A percentile compares a stretch with the other conserved stretches of the same genome.
Conservation (phyloP, 23 red algal genomes). For the Gracilaria gracilis region DNA sequence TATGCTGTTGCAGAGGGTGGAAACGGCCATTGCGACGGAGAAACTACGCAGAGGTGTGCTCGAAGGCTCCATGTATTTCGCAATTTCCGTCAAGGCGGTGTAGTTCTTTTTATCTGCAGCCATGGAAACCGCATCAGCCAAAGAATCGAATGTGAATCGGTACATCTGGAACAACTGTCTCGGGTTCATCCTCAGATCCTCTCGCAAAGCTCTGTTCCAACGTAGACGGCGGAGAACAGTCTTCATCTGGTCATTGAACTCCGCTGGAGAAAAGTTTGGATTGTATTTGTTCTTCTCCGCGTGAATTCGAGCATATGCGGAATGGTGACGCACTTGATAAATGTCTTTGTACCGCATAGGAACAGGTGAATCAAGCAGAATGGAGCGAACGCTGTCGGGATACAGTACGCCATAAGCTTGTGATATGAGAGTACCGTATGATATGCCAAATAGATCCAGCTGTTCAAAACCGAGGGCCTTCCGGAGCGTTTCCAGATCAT, state of each 20-base stretch:
- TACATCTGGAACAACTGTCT: neutral
- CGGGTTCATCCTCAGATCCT: neutral
- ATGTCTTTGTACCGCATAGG: neutral
- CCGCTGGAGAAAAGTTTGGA: neutral
- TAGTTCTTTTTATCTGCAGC: constrained; percentile 24
- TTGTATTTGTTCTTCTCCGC: neutral
- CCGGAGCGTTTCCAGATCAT: constrained; percentile 8
- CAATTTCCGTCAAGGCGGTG: neutral
- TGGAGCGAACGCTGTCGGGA: neutral
- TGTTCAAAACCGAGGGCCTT: neutral
- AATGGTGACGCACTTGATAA: neutral
- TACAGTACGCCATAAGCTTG: constrained; percentile 14
- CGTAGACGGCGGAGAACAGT: constrained; percentile 7
- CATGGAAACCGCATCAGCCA: neutral
- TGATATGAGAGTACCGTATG: neutral
- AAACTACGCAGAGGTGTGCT: neutral
- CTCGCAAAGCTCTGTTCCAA: constrained; percentile 13
- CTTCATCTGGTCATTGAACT: constrained; percentile 11
- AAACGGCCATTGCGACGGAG: neutral
- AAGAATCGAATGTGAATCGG: neutral
- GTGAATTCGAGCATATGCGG: constrained; percentile 4
- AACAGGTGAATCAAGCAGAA: neutral
- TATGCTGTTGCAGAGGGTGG: neutral
- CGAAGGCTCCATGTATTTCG: neutral
- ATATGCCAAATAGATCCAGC: constrained; percentile 9